phyloP scores from a whole-genome alignment of 805 yeast species.

The Barnettozyma sp. region DNA sequence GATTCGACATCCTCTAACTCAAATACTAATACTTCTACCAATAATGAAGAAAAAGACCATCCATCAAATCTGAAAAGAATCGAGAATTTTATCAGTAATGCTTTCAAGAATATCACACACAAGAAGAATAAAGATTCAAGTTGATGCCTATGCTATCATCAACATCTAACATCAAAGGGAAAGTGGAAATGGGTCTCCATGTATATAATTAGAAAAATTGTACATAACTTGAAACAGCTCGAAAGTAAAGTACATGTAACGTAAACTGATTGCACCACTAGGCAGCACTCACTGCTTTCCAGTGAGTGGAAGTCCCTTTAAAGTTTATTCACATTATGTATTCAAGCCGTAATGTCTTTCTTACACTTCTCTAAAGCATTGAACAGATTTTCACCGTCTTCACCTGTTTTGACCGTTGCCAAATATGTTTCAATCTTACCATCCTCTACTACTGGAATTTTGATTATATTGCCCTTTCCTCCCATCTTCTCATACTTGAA shows the following conservation, averaged over 20 bases:
- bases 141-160: no score
- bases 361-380: constrained; percentile 23
- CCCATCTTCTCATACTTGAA: constrained; percentile 57
- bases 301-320: no score
- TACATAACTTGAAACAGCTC: neutral
- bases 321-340: neutral
- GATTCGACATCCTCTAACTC: neutral
- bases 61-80: constrained; percentile 46
- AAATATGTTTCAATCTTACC: constrained; percentile 62
- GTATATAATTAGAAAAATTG: neutral
- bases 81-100: constrained; percentile 45
- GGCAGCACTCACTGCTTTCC: neutral
- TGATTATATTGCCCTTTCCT: constrained; percentile 51
- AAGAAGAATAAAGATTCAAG: constrained; percentile 3
- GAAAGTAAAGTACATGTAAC: no score
- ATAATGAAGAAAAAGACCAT: constrained; percentile 24
- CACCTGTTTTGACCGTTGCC: constrained; percentile 69
- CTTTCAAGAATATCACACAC: constrained; percentile 37
- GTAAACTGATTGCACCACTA: neutral
- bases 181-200: no score
- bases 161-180: no score
- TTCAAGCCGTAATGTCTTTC: no score
- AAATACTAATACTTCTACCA: neutral
- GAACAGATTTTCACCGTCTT: constrained; percentile 52
- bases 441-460: constrained; percentile 55